Evolutionary conservation across 1,139 yeast genomes (phyloP), one percentile per base, ranked within the genome.

Genomic region (Kluyveromyces sp.): DNA sequence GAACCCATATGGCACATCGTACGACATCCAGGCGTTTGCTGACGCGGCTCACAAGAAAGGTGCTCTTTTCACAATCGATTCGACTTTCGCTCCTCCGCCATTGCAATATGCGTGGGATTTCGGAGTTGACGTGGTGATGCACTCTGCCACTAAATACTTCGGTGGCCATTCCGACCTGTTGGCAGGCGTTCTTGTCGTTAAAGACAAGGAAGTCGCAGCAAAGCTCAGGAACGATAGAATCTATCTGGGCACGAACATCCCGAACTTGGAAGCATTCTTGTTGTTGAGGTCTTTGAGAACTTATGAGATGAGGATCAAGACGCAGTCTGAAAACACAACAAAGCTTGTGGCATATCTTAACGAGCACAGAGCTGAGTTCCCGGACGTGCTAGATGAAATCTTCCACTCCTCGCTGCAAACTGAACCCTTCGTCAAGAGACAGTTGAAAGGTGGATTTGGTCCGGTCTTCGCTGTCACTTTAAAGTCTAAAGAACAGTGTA

Each of bases 21-120:
- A 70, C 43, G 86, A 83, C 57, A 76, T 88, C 44, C 65, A 68
- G 18, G 65, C 73, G 43, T 83, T 73, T 58, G 87, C 89, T 2
- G 67, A 75, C 2, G 67, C 70, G 43, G 92, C 94, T 0, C 95
- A 87, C 58, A 66, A 70, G 0, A 71, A 73, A 45, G 87, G 88
- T 2, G 94, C 95, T 0, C 60, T 69, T 19, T 63, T 89, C 20
- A 58, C 80, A 20, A 82, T 88, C 7, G 97, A 89, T 61, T 77
- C 96, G 1, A 89, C 96, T 0, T 81, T 89, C 62, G 96, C 95
- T 2, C 96, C 96, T 19, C 95, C 95, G 13, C 96, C 96, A 6
- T 67, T 88, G 45, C 88, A 80, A 58, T 75, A 83, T 52, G 92
- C 94, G 4, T 87, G 86, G 65, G 69, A 73, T 33, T 81, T 74